These are phyloP conservation scores for Colletotrichum chlorophyti DNA, from an alignment of 2,329 filamentous ascomycete species.

Conservation along the genomic window DNA sequence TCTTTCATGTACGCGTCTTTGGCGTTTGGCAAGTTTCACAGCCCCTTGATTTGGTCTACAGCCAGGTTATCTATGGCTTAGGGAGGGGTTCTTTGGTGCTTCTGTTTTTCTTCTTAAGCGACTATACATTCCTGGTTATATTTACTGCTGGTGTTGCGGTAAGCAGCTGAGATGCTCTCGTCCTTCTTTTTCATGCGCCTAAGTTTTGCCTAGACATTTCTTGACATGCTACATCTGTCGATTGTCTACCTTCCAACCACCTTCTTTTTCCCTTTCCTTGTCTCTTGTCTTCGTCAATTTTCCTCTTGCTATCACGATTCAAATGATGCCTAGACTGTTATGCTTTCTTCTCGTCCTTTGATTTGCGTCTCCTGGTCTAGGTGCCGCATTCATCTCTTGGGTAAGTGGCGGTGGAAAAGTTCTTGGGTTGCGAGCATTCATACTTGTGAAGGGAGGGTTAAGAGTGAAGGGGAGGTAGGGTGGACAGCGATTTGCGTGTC, in stretches of 20 bases:
- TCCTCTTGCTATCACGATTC: neutral
- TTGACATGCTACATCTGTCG: too few species aligned
- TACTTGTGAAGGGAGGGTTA: too few species aligned
- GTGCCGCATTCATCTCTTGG: too few species aligned
- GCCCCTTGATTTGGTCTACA: neutral
- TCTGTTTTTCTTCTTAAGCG: neutral
- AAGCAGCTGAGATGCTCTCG: neutral
- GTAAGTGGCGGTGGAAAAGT: too few species aligned
- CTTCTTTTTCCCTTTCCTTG: neutral
- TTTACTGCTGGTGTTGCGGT: too few species aligned
- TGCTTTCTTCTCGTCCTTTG: neutral
- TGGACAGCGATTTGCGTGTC: too few species aligned
- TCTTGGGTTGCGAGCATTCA: too few species aligned
- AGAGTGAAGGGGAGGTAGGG: too few species aligned
- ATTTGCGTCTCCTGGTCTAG: too few species aligned
- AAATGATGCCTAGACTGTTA: neutral
- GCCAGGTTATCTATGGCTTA: neutral
- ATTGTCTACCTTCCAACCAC: too few species aligned
- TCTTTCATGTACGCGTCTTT: neutral
- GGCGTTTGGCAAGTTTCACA: neutral
- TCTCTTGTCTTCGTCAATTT: neutral
- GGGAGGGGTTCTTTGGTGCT: neutral
- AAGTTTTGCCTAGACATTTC: constrained; percentile 3
- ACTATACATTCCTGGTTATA: constrained; percentile 1
- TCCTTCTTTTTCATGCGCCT: neutral